Evolutionary conservation across 2,329 filamentous ascomycete species (phyloP).

Genomic region (Venturia nashicola): DNA sequence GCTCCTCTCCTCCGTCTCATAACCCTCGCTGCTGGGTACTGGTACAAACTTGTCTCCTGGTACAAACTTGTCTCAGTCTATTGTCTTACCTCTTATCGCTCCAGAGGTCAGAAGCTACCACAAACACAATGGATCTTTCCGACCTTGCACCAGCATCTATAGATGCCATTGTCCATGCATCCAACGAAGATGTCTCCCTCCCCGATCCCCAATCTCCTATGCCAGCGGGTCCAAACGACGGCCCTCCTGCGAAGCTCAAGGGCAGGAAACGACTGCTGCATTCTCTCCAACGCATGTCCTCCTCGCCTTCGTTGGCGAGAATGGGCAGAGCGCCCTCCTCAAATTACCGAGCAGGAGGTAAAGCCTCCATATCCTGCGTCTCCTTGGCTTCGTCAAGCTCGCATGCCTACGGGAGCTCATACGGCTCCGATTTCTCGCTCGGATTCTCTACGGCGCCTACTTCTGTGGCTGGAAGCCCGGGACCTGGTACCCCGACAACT

Average conservation of each 20-base stretch:
- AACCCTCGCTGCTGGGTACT: no score
- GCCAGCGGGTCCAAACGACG: neutral
- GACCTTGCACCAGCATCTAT: constrained; percentile 9
- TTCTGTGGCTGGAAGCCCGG: constrained; percentile 36
- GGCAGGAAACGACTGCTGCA: constrained; percentile 58
- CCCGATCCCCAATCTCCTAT: neutral
- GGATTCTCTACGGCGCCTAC: constrained; percentile 44
- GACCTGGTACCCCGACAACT: constrained; percentile 30
- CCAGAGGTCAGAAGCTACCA: constrained; percentile 2
- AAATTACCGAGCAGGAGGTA: constrained; percentile 49
- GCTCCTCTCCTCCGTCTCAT: neutral
- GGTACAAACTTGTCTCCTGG: no score
- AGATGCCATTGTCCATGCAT: constrained; percentile 10
- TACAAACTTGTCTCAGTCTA: neutral
- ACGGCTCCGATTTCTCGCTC: constrained; percentile 43
- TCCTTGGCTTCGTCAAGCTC: constrained; percentile 39
- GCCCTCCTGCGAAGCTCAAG: constrained; percentile 32
- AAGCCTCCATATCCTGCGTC: constrained; percentile 52
- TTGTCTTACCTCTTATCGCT: constrained; percentile 3
- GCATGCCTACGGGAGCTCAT: constrained; percentile 41
- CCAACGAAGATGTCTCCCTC: neutral
- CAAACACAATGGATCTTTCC: constrained; percentile 2
- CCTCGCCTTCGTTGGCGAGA: constrained; percentile 58
- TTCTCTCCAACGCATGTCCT: constrained; percentile 69
- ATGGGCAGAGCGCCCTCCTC: constrained; percentile 52